These are phyloP conservation scores for Kipferlia bialata DNA, from an alignment of 78 protist species.

Conservation along the genomic window DNA sequence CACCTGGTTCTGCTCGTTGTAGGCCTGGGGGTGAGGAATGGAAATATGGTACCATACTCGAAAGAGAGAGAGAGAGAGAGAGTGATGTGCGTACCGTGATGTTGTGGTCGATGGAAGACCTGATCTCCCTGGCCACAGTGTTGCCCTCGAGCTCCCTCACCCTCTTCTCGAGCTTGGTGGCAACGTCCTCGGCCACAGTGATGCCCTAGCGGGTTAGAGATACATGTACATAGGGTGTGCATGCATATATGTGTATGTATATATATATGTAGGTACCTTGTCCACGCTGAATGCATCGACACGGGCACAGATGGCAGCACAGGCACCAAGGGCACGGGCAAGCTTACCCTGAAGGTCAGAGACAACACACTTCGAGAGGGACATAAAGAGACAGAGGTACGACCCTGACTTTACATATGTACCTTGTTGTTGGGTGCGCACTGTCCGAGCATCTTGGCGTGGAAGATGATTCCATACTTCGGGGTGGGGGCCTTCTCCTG, in stretches of 20 bases:
- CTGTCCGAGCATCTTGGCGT: conserved; percentile 85
- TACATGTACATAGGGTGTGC: too few relatives aligned
- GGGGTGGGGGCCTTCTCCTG: conserved; percentile 81
- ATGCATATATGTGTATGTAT: too few relatives aligned
- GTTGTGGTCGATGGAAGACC: too few relatives aligned
- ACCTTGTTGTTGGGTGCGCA: conserved; percentile 86
- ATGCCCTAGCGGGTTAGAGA: too few relatives aligned
- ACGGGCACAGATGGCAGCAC: conserved; percentile 76
- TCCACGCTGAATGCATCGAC: conserved; percentile 86
- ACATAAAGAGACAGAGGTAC: too few relatives aligned
- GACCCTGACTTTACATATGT: conserved; percentile 54
- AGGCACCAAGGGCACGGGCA: conserved; percentile 87
- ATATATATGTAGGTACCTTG: background rate
- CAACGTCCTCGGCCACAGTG: background rate
- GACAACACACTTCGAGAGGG: too few relatives aligned
- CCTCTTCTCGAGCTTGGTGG: background rate
- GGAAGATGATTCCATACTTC: conserved; percentile 91
- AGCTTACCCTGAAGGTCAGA: conserved; percentile 21
- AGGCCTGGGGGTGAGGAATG: background rate
- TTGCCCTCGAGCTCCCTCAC: background rate
- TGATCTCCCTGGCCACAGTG: background rate
- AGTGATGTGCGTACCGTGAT: too few relatives aligned
- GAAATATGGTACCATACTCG: too few relatives aligned
- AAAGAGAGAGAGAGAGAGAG: too few relatives aligned
- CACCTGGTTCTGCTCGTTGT: background rate